These are phyloP conservation scores for Dactylellina sp. DNA, from an alignment of 2,329 filamentous ascomycete genomes.

Conservation along the genomic window DNA sequence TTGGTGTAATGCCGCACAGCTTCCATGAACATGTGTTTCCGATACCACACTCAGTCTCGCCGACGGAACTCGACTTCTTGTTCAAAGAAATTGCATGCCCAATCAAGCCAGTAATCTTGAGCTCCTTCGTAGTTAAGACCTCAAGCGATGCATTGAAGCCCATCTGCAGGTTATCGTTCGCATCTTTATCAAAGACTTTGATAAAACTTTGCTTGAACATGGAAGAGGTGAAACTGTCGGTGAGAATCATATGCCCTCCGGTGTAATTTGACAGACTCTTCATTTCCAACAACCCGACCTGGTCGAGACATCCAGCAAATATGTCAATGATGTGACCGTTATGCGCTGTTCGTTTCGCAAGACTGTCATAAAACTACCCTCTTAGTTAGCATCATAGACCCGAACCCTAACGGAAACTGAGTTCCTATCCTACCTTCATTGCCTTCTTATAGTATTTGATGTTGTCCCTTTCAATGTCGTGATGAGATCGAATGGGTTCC, in stretches of 20 bases:
- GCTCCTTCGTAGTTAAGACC: slow-evolving; percentile 94
- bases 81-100: slow-evolving; percentile 96
- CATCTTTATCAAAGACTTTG: slow-evolving; percentile 96
- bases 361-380: slow-evolving; percentile 84
- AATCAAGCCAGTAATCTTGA: slow-evolving; percentile 97
- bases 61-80: slow-evolving; percentile 97
- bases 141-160: slow-evolving; percentile 97
- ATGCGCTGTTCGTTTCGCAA: slow-evolving; percentile 93
- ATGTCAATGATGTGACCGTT: slow-evolving; percentile 98
- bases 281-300: slow-evolving; percentile 97
- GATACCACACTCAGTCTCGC: slow-evolving; percentile 97
- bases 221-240: slow-evolving; percentile 97
- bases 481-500: slow-evolving; percentile 96
- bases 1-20: slow-evolving; percentile 97
- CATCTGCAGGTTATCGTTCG: slow-evolving; percentile 93
- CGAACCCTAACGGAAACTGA: too few relatives aligned
- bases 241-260: slow-evolving; percentile 97
- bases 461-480: slow-evolving; percentile 98
- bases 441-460: slow-evolving; percentile 99
- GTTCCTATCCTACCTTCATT: slow-evolving; percentile 75
- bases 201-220: slow-evolving; percentile 99
- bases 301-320: slow-evolving; percentile 95
- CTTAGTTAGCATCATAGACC: slow-evolving; percentile 61
- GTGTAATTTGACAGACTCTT: slow-evolving; percentile 96
- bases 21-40: slow-evolving; percentile 99